Conservation (phyloP, 805 yeast species). For the Kodamaea restingae region DNA sequence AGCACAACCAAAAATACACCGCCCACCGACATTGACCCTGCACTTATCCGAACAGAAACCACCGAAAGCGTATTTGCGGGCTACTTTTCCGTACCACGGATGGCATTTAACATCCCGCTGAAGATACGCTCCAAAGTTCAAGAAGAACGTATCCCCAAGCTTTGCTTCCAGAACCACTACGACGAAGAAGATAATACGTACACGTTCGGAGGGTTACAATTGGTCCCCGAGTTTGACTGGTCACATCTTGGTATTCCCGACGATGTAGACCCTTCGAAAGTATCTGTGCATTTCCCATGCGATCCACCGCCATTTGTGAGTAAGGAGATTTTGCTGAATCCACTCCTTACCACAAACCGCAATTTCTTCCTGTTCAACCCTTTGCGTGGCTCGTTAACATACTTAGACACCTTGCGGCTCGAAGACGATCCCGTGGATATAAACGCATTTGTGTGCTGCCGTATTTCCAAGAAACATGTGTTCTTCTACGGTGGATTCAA, state of each 20-base stretch:
- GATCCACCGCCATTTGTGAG: constrained; percentile 39
- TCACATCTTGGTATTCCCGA: constrained; percentile 30
- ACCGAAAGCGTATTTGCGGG: constrained; percentile 23
- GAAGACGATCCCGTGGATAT: constrained; percentile 53
- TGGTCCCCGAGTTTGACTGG: constrained; percentile 16
- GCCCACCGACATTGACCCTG: constrained; percentile 5
- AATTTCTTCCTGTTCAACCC: constrained; percentile 28
- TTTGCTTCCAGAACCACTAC: constrained; percentile 31
- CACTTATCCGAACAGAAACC: constrained; percentile 8
- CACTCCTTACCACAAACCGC: constrained; percentile 38
- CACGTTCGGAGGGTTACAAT: constrained; percentile 36
- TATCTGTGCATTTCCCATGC: constrained; percentile 36
- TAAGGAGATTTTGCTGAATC: constrained; percentile 35
- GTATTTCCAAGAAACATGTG: constrained; percentile 52
- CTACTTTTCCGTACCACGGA: constrained; percentile 23
- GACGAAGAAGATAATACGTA: constrained; percentile 28
- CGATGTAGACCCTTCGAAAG: constrained; percentile 23
- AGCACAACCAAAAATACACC: background rate
- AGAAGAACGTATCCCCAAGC: constrained; percentile 16
- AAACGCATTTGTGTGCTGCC: constrained; percentile 44
- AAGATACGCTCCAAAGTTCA: constrained; percentile 2
- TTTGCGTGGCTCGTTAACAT: constrained; percentile 28
- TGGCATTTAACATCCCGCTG: constrained; percentile 21
- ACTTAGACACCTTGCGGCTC: constrained; percentile 20
- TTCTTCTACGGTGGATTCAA: constrained; percentile 72